Percentiles rank a stretch among this genome's conserved stretches.
phyloP scores from a whole-genome alignment of 345 rosid genomes.

The Citrus trifoliata region DNA sequence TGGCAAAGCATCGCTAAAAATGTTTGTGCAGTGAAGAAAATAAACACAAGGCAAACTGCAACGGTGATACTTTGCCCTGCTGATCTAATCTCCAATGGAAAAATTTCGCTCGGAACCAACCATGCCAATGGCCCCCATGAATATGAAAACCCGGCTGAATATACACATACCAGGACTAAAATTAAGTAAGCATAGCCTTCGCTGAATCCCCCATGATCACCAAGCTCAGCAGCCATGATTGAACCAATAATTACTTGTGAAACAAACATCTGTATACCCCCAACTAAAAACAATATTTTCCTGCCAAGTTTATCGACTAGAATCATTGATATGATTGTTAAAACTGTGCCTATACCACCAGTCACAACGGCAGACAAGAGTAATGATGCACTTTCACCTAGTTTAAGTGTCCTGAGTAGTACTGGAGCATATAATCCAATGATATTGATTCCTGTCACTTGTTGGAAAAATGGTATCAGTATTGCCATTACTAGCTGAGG shows the following conservation, averaged over 20 bases:
- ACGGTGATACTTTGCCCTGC: constrained; percentile 38
- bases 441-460: constrained; percentile 73
- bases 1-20: constrained; percentile 55
- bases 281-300: constrained; percentile 39
- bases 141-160: constrained; percentile 56
- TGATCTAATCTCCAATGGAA: constrained; percentile 24
- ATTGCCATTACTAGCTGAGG: constrained; percentile 75
- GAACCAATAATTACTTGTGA: not conserved
- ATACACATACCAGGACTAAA: constrained; percentile 28
- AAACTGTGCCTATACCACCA: constrained; percentile 39
- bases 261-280: constrained; percentile 26
- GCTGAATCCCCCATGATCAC: not conserved
- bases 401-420: constrained; percentile 60
- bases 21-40: constrained; percentile 42
- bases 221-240: not conserved
- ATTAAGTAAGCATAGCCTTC: not conserved
- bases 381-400: constrained; percentile 49
- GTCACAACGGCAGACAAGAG: constrained; percentile 50
- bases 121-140: constrained; percentile 15
- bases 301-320: constrained; percentile 59
- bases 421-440: constrained; percentile 69
- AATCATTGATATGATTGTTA: constrained; percentile 51
- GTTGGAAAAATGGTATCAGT: constrained; percentile 65
- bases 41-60: too few species aligned
- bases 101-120: too few species aligned